phyloP scores from a whole-genome alignment of 495 filamentous ascomycete species.

The Astrocystis sublimbata region DNA sequence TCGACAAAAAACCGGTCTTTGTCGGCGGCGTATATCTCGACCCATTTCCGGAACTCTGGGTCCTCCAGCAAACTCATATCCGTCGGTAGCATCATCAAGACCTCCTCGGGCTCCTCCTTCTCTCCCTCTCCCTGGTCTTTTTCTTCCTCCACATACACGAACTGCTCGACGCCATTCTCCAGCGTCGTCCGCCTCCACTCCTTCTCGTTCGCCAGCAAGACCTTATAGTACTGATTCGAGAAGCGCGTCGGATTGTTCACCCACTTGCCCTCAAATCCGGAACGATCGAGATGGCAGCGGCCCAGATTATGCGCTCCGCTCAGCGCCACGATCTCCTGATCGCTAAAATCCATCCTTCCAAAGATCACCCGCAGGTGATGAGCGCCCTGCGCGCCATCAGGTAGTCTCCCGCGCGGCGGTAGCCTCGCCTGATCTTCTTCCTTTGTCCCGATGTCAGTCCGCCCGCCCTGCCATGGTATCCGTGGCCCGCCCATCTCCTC shows the following conservation, averaged over 20 bases:
- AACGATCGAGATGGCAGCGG: conserved; percentile 61
- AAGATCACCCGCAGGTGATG: conserved; percentile 62
- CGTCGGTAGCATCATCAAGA: conserved; percentile 59
- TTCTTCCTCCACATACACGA: conserved; percentile 61
- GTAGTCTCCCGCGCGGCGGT: conserved; percentile 58
- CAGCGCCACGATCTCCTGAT: conserved; percentile 64
- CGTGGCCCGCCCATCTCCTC: conserved; percentile 59
- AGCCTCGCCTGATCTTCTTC: conserved; percentile 55
- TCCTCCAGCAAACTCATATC: conserved; percentile 46
- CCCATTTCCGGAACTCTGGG: conserved; percentile 47
- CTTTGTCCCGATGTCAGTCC: conserved; percentile 50
- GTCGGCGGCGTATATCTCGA: conserved; percentile 59
- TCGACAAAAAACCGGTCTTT: conserved; percentile 64
- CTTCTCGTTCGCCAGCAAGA: conserved; percentile 51
- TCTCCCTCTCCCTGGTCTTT: conserved; percentile 34
- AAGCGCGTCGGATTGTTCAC: conserved; percentile 66
- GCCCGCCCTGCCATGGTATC: conserved; percentile 55
- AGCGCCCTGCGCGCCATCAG: conserved; percentile 59
- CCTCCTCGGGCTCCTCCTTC: conserved; percentile 53
- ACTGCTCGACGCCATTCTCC: conserved; percentile 56
- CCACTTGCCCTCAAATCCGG: conserved; percentile 63
- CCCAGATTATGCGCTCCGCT: conserved; percentile 62
- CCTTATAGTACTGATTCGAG: conserved; percentile 62
- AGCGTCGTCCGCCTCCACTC: conserved; percentile 55
- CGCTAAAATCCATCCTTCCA: conserved; percentile 65